A percentile compares a stretch with the other conserved stretches of the same genome.
Evolutionary conservation across 2,329 filamentous ascomycete species (phyloP).

Genomic region (Hortaea werneckii): DNA sequence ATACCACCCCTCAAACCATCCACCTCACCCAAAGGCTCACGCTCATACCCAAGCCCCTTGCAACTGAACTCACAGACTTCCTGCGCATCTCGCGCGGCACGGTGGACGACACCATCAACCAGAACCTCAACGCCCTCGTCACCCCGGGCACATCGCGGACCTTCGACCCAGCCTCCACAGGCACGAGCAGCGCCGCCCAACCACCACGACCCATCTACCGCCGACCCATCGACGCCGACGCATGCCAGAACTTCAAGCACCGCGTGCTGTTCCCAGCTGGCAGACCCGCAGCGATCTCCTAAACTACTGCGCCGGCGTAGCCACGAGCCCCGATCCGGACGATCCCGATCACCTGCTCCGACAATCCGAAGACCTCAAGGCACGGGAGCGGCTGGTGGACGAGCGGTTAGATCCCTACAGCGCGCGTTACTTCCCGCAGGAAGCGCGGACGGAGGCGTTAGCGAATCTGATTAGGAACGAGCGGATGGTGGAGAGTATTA

Average conservation of each 20-base stretch:
- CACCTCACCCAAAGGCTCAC: slow-evolving; percentile 11
- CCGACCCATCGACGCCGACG: slow-evolving; percentile 46
- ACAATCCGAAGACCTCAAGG: slow-evolving; percentile 58
- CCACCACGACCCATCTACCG: slow-evolving; percentile 40
- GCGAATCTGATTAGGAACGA: slow-evolving; percentile 66
- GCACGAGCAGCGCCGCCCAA: slow-evolving; percentile 38
- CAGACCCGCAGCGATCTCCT: slow-evolving; percentile 71
- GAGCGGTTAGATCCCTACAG: slow-evolving; percentile 91
- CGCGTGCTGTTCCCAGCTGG: slow-evolving; percentile 79
- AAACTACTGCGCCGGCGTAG: slow-evolving; percentile 80
- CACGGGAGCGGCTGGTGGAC: slow-evolving; percentile 66
- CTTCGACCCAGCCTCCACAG: slow-evolving; percentile 72
- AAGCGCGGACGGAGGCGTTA: slow-evolving; percentile 70
- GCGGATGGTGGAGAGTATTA: slow-evolving; percentile 64
- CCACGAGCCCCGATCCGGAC: slow-evolving; percentile 74
- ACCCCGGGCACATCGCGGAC: slow-evolving; percentile 55
- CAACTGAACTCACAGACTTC: slow-evolving; percentile 55
- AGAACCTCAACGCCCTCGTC: slow-evolving; percentile 82
- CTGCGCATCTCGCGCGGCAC: slow-evolving; percentile 72
- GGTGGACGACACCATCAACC: slow-evolving; percentile 86
- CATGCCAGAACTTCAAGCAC: slow-evolving; percentile 65
- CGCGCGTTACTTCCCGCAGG: slow-evolving; percentile 65
- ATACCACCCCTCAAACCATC: slow-evolving; percentile 1
- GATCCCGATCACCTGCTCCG: slow-evolving; percentile 67
- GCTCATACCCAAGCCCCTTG: slow-evolving; percentile 20